A percentile compares a stretch with the other conserved stretches of the same genome.
These are phyloP conservation scores for Nemania sp. DNA, from an alignment of 2,329 filamentous ascomycete genomes.

Conservation along the genomic window DNA sequence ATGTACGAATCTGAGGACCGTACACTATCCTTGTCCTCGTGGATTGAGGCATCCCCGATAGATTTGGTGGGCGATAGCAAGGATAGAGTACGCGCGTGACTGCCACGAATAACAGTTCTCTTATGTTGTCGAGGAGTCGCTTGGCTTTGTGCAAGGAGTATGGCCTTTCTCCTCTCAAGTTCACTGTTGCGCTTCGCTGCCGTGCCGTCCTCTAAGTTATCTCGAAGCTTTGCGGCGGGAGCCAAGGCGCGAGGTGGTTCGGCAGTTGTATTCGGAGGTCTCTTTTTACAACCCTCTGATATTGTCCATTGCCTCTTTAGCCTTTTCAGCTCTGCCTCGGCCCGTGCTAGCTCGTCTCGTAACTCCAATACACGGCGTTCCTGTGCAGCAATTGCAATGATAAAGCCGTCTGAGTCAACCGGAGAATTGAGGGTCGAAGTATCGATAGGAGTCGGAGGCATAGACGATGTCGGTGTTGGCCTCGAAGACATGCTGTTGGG, in stretches of 20 bases:
- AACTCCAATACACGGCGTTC: conserved; percentile 92
- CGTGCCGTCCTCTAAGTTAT: conserved; percentile 55
- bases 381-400: conserved; percentile 91
- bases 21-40: conserved; percentile 61
- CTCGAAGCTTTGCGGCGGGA: conserved; percentile 39
- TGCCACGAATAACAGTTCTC: conserved; percentile 76
- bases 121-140: conserved; percentile 56
- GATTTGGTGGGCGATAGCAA: conserved; percentile 78
- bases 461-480: conserved; percentile 61
- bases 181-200: conserved; percentile 65
- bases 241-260: conserved; percentile 66
- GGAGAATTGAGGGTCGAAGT: conserved; percentile 59
- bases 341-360: conserved; percentile 86
- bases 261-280: conserved; percentile 70
- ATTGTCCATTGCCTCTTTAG: conserved; percentile 87
- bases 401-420: conserved; percentile 73
- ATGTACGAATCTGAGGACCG: conserved; percentile 51
- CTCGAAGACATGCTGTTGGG: conserved; percentile 65
- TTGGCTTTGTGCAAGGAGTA: conserved; percentile 66
- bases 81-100: conserved; percentile 76
- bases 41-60: conserved; percentile 57
- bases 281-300: conserved; percentile 82
- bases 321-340: conserved; percentile 79
- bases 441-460: conserved; percentile 65
- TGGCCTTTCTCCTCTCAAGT: conserved; percentile 77